Percentiles rank a stretch among this genome's conserved stretches.
Conservation (phyloP, 1,139 yeast species). For the Candida tetrigidarum region DNA sequence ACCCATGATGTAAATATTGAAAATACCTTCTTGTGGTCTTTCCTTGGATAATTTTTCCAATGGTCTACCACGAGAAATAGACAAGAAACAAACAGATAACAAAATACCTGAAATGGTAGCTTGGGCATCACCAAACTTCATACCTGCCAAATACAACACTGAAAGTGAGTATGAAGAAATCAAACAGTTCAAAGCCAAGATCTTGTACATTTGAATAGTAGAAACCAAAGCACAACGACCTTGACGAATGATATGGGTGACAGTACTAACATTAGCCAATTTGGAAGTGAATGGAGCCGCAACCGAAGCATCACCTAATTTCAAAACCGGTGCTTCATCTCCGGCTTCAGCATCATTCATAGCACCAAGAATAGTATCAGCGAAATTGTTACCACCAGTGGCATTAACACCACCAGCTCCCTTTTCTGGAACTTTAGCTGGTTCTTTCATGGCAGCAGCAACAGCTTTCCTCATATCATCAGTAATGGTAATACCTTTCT, state of each 20-base stretch:
- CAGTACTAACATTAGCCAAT: conserved; percentile 89
- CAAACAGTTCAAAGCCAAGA: conserved; percentile 93
- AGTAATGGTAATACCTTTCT: conserved; percentile 76
- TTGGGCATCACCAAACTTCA: conserved; percentile 97
- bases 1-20: conserved; percentile 95
- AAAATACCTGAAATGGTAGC: conserved; percentile 92
- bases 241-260: conserved; percentile 93
- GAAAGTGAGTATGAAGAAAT: conserved; percentile 96
- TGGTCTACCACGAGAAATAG: conserved; percentile 94
- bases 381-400: conserved; percentile 49
- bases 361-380: conserved; percentile 74
- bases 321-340: conserved; percentile 89
- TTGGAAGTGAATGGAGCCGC: conserved; percentile 99
- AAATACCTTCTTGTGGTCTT: conserved; percentile 98
- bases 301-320: conserved; percentile 98
- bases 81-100: conserved; percentile 91
- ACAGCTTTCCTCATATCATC: conserved; percentile 67
- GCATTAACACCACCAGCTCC: conserved; percentile 25
- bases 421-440: conserved; percentile 16
- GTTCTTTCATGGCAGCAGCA: conserved; percentile 47
- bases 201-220: conserved; percentile 98
- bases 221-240: conserved; percentile 99
- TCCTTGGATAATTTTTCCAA: conserved; percentile 86
- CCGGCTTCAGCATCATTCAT: conserved; percentile 74
- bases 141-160: conserved; percentile 95